phyloP scores from a whole-genome alignment of 2,329 filamentous ascomycete species.

The Sclerotinia borealis region DNA sequence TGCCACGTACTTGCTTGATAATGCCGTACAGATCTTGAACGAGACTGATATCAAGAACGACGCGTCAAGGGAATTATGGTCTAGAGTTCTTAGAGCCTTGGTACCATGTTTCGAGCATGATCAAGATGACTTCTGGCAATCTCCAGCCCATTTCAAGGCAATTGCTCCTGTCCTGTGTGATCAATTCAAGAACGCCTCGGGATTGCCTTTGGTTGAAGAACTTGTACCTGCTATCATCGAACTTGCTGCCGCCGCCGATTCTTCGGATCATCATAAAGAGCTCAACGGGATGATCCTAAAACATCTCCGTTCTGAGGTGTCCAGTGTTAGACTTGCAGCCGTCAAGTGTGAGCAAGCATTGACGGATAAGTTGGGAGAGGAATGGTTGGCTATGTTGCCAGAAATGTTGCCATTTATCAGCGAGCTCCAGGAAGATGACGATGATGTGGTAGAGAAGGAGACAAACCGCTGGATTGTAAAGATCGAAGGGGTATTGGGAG shows the following conservation, averaged over 20 bases:
- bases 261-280: constrained; percentile 83
- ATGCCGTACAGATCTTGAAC: constrained; percentile 58
- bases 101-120: constrained; percentile 77
- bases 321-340: constrained; percentile 70
- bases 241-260: constrained; percentile 73
- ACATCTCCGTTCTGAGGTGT: constrained; percentile 67
- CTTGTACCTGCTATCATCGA: constrained; percentile 73
- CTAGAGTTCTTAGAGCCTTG: constrained; percentile 64
- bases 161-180: constrained; percentile 64
- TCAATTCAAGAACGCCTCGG: constrained; percentile 52
- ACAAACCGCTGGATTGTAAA: constrained; percentile 83
- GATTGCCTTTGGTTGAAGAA: constrained; percentile 41
- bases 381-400: constrained; percentile 84
- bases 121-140: constrained; percentile 94
- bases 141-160: constrained; percentile 74
- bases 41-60: constrained; percentile 40
- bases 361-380: constrained; percentile 77
- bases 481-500: constrained; percentile 84
- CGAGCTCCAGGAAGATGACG: constrained; percentile 92
- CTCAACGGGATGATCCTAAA: constrained; percentile 74
- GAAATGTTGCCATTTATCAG: constrained; percentile 97
- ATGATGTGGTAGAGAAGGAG: constrained; percentile 86
- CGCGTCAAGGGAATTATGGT: constrained; percentile 57
- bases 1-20: constrained; percentile 75
- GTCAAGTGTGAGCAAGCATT: constrained; percentile 76